Conservation (phyloP, 331 rosid genomes). For the Acacia concinna region DNA sequence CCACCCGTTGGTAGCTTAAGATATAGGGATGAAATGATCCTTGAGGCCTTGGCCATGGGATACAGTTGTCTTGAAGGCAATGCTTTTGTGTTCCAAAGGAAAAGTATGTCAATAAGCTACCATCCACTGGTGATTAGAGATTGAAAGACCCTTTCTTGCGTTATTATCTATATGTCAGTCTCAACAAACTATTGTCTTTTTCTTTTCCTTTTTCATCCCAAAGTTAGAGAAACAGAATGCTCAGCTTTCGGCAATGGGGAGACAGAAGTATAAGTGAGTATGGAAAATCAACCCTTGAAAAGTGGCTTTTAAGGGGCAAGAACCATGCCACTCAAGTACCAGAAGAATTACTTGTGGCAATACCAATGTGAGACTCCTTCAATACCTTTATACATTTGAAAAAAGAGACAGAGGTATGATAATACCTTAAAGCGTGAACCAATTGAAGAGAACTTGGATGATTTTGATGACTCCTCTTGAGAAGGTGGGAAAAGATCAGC, state of each 20-base stretch:
- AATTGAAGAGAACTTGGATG: conserved; percentile 74
- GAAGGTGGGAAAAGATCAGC: conserved; percentile 64
- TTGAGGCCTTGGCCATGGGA: not conserved
- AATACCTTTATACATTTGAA: not conserved
- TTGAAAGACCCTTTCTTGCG: not conserved
- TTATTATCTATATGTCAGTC: not conserved
- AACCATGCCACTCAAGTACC: not conserved
- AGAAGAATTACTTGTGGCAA: not conserved
- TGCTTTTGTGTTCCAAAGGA: not conserved
- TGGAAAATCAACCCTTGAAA: no score
- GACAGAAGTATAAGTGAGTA: no score
- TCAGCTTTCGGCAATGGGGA: no score
- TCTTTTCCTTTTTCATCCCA: not conserved
- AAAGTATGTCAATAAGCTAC: not conserved
- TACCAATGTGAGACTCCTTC: not conserved
- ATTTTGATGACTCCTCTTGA: conserved; percentile 68
- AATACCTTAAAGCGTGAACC: conserved; percentile 78
- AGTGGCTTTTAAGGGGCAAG: no score
- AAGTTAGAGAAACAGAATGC: no score
- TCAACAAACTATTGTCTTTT: not conserved
- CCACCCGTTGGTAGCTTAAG: not conserved
- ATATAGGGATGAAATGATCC: not conserved
- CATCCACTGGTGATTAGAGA: not conserved
- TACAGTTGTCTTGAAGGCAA: not conserved
- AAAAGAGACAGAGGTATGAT: not conserved